Percentiles rank a stretch among this genome's conserved stretches.
These are phyloP conservation scores for Adansonia gregorii DNA, from an alignment of 441 rosid genomes.

Conservation along the genomic window DNA sequence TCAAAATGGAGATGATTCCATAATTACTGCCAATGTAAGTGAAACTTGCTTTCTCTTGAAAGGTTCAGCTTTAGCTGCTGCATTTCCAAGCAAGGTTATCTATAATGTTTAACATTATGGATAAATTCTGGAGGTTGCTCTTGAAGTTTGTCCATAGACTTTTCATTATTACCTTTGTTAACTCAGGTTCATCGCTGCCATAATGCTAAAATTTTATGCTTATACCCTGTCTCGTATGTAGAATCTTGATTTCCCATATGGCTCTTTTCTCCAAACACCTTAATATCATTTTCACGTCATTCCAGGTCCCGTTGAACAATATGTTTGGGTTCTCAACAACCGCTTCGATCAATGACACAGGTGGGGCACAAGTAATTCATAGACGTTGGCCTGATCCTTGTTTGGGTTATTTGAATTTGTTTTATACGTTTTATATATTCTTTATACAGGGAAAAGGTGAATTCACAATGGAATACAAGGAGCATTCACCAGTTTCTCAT, in stretches of 20 bases:
- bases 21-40: constrained; percentile 79
- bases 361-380: constrained; percentile 19
- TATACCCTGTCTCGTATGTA: not conserved
- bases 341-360: constrained; percentile 73
- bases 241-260: not conserved
- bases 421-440: not conserved
- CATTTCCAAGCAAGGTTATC: not conserved
- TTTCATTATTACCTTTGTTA: not conserved
- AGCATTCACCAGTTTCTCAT: constrained; percentile 80
- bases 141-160: not conserved
- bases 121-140: not conserved
- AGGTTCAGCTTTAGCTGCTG: not conserved
- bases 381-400: not conserved
- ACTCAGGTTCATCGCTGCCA: not conserved
- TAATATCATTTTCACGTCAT: constrained; percentile 15
- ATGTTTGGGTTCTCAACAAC: constrained; percentile 98
- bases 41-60: constrained; percentile 17
- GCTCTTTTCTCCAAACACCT: not conserved
- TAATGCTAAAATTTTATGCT: not conserved
- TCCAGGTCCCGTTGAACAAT: constrained; percentile 91
- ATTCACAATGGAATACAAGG: constrained; percentile 98
- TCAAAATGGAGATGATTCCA: constrained; percentile 96
- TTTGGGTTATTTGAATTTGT: not conserved
- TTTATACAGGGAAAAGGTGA: constrained; percentile 85
- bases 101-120: not conserved